Conservation (phyloP, 2,329 filamentous ascomycete species). For the Diaporthe nobilis region DNA sequence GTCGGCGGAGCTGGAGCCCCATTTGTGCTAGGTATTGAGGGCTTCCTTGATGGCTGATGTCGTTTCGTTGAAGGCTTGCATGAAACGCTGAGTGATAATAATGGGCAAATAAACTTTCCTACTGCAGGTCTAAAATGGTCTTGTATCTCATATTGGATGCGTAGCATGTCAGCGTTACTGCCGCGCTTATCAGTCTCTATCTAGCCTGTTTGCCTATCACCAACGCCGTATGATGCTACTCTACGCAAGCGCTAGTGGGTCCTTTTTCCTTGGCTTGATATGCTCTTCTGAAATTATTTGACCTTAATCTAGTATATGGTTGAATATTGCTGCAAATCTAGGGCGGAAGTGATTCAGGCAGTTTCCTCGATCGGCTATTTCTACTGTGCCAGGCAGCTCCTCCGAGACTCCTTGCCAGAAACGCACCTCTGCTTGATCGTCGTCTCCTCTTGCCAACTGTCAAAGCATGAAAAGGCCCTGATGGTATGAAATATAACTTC, state of each 20-base stretch:
- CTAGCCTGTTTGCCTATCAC: slow-evolving; percentile 27
- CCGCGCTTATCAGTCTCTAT: slow-evolving; percentile 25
- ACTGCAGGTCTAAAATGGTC: neutral
- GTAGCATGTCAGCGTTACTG: neutral
- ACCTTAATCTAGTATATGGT: neutral
- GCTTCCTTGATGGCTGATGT: neutral
- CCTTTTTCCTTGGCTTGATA: neutral
- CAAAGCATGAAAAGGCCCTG: neutral
- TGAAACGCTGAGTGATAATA: no score
- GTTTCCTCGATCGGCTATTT: no score
- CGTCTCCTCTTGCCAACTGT: neutral
- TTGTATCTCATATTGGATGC: neutral
- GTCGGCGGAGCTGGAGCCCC: slow-evolving; percentile 26
- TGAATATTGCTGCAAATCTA: neutral
- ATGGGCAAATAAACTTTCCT: neutral
- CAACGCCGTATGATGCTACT: neutral
- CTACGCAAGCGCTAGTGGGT: neutral
- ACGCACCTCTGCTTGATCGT: neutral
- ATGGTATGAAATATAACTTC: neutral
- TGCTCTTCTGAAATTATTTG: neutral
- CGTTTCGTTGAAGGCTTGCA: neutral
- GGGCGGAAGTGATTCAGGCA: no score
- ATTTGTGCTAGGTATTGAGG: neutral
- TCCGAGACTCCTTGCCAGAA: no score
- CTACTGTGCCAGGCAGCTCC: no score